phyloP scores from a whole-genome alignment of 139 green algal genomes.

The Chlorella sp. region DNA sequence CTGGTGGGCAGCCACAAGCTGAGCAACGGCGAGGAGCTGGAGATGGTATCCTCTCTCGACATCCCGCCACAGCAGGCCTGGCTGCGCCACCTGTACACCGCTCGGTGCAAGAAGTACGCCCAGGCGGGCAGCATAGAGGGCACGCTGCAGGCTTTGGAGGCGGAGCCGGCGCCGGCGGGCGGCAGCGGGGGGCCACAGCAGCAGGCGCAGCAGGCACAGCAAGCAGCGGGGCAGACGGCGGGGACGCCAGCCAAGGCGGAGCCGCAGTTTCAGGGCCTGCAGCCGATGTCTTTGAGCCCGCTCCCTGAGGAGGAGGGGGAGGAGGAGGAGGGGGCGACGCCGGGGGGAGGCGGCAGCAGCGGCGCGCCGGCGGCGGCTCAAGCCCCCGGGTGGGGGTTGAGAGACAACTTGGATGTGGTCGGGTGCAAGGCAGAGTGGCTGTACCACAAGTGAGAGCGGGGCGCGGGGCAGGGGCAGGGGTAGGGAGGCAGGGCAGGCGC shows the following conservation, averaged over 20 bases:
- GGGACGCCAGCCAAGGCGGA: not conserved
- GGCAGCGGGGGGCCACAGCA: slow-evolving; percentile 15
- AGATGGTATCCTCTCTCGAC: slow-evolving; percentile 67
- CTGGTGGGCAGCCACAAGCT: slow-evolving; percentile 93
- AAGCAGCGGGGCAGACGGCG: not conserved
- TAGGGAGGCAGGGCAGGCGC: too few species aligned
- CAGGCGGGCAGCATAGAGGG: slow-evolving; percentile 52
- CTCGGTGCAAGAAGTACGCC: slow-evolving; percentile 66
- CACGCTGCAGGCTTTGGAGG: slow-evolving; percentile 52
- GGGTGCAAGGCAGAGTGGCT: slow-evolving; percentile 78
- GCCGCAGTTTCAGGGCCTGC: not conserved
- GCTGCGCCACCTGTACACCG: slow-evolving; percentile 75
- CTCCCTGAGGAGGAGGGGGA: slow-evolving; percentile 24
- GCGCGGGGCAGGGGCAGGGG: too few species aligned
- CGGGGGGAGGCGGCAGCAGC: not conserved
- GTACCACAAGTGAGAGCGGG: slow-evolving; percentile 56
- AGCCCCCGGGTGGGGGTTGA: slow-evolving; percentile 66
- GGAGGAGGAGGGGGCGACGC: not conserved
- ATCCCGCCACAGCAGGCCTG: slow-evolving; percentile 48
- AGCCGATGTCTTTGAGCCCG: slow-evolving; percentile 31
- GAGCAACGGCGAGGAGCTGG: slow-evolving; percentile 77
- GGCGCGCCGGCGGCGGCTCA: not conserved
- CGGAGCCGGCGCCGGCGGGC: not conserved
- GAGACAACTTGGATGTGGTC: slow-evolving; percentile 76
- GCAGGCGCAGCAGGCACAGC: not conserved